A percentile compares a stretch with the other conserved stretches of the same genome.
These are phyloP conservation scores for Chalciporus piperatus DNA, from an alignment of 768 basidiomycete genomes.

Conservation along the genomic window DNA sequence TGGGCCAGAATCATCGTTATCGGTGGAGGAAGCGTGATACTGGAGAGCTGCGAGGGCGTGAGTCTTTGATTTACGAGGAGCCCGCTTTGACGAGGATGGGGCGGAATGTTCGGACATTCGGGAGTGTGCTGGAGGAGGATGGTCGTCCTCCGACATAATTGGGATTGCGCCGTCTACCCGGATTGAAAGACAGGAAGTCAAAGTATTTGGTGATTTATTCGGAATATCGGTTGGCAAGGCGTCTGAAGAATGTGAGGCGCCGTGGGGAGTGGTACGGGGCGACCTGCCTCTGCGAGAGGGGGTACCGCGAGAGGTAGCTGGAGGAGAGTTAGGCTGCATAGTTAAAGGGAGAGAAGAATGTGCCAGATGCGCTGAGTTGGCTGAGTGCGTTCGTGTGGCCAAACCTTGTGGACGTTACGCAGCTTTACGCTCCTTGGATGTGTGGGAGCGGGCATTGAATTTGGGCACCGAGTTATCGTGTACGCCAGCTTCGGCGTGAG, in stretches of 20 bases:
- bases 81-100: conserved; percentile 54
- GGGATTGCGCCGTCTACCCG: conserved; percentile 72
- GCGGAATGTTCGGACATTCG: conserved; percentile 34
- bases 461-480: conserved; percentile 41
- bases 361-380: conserved; percentile 5
- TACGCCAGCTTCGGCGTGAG: conserved; percentile 34
- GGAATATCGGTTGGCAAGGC: conserved; percentile 48
- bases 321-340: conserved; percentile 47
- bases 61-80: conserved; percentile 88
- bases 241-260: conserved; percentile 40
- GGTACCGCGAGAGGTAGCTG: conserved; percentile 52
- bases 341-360: conserved; percentile 2
- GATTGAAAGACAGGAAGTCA: conserved; percentile 70
- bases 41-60: conserved; percentile 80
- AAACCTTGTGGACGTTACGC: conserved; percentile 7
- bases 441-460: conserved; percentile 40
- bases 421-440: conserved; percentile 31
- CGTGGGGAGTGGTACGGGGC: conserved; percentile 50
- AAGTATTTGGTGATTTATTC: conserved; percentile 47
- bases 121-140: conserved; percentile 33
- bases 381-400: conserved; percentile 14
- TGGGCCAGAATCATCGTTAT: conserved; percentile 45
- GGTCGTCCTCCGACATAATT: conserved; percentile 50
- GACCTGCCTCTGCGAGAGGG: conserved; percentile 65
- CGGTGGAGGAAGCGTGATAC: conserved; percentile 55